These are phyloP conservation scores for Scheffersomyces lignicola DNA, from an alignment of 1,139 yeast genomes.

Conservation along the genomic window DNA sequence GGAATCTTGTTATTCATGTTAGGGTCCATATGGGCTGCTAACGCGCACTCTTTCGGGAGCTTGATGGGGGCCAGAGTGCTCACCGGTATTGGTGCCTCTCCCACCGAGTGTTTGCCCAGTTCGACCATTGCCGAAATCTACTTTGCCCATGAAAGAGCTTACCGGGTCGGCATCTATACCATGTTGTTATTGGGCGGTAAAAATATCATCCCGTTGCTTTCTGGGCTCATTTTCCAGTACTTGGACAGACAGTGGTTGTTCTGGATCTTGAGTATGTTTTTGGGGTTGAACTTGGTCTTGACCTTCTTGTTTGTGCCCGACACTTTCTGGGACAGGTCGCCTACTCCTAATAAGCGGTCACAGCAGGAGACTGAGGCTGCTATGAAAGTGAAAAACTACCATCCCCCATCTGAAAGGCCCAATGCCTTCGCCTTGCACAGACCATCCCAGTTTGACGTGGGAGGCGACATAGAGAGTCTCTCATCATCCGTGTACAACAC, in stretches of 20 bases:
- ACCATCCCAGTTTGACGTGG: conserved; percentile 17
- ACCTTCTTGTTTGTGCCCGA: conserved; percentile 62
- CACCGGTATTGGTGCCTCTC: conserved; percentile 60
- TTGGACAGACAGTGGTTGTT: conserved; percentile 61
- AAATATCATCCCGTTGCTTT: conserved; percentile 56
- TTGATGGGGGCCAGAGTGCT: conserved; percentile 59
- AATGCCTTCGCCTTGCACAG: conserved; percentile 32
- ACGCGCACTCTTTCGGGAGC: conserved; percentile 47
- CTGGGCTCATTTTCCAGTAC: conserved; percentile 52
- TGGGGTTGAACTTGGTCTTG: conserved; percentile 45
- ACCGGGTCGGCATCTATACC: conserved; percentile 62
- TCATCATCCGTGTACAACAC: conserved; percentile 17
- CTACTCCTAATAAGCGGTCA: conserved; percentile 51
- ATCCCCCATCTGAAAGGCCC: conserved; percentile 31
- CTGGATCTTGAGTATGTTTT: conserved; percentile 57
- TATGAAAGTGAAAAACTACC: conserved; percentile 32
- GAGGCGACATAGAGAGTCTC: conserved; percentile 20
- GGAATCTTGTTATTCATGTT: conserved; percentile 52
- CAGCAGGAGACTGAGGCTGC: conserved; percentile 52
- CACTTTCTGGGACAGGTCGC: conserved; percentile 63
- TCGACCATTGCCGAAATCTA: conserved; percentile 65
- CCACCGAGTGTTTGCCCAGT: conserved; percentile 62
- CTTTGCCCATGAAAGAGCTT: conserved; percentile 66
- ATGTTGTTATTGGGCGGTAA: conserved; percentile 63
- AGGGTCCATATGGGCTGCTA: conserved; percentile 59